Evolutionary conservation across 2,329 filamentous ascomycete genomes (phyloP).

Genomic region (Aplosporella prunicola): DNA sequence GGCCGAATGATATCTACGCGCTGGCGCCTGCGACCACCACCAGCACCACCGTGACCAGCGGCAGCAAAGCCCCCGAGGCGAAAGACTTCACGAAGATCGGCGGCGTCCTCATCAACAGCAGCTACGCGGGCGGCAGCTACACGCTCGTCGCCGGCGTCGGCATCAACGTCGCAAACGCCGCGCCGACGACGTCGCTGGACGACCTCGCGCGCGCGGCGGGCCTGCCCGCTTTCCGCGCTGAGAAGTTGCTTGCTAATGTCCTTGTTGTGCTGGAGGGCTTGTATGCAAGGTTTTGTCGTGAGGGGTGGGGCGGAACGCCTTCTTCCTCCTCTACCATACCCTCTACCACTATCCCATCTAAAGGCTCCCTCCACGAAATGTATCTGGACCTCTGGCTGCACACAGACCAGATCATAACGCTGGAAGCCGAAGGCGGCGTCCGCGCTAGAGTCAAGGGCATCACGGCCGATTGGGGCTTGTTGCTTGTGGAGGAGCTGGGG

Average conservation of each 20-base stretch:
- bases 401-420: slow-evolving; percentile 56
- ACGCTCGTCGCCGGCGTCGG: slow-evolving; percentile 76
- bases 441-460: slow-evolving; percentile 76
- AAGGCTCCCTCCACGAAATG: not conserved
- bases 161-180: slow-evolving; percentile 72
- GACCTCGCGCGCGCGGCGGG: slow-evolving; percentile 48
- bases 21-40: slow-evolving; percentile 19
- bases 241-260: slow-evolving; percentile 73
- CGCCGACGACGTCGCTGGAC: slow-evolving; percentile 79
- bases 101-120: slow-evolving; percentile 84
- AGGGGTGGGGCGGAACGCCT: slow-evolving; percentile 74
- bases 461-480: slow-evolving; percentile 79
- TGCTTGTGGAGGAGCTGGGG: slow-evolving; percentile 75
- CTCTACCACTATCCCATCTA: too few species aligned
- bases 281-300: slow-evolving; percentile 63
- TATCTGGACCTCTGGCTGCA: slow-evolving; percentile 22
- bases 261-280: slow-evolving; percentile 68
- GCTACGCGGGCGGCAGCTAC: slow-evolving; percentile 67
- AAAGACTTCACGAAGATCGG: slow-evolving; percentile 83
- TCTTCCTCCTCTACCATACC: too few species aligned
- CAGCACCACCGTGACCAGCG: not conserved
- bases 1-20: slow-evolving; percentile 81
- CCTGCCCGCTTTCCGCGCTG: slow-evolving; percentile 54
- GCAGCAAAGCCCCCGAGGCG: slow-evolving; percentile 46
- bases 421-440: slow-evolving; percentile 71